Percentiles rank a stretch among this genome's conserved stretches.
These are phyloP conservation scores for Beauveria sp. DNA, from an alignment of 2,329 filamentous ascomycete genomes.

Conservation along the genomic window DNA sequence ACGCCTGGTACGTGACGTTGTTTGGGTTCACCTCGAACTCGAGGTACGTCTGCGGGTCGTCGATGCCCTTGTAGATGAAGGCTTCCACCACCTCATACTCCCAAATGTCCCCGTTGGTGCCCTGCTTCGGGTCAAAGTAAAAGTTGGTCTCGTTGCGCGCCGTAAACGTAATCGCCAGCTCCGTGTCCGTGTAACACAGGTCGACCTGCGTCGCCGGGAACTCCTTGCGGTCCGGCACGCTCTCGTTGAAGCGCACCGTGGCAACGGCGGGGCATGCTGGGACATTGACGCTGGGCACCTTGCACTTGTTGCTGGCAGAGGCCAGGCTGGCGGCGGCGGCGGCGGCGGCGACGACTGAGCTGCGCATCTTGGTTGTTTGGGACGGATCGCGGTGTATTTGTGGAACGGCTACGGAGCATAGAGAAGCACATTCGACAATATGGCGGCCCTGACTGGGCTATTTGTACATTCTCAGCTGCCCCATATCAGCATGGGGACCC, in stretches of 20 bases:
- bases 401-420: too few relatives aligned
- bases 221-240: constrained; percentile 31
- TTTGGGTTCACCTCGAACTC: constrained; percentile 45
- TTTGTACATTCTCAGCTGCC: too few relatives aligned
- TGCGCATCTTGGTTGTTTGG: neutral
- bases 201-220: constrained; percentile 39
- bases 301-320: constrained; percentile 8
- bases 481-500: too few relatives aligned
- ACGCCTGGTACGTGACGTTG: constrained; percentile 43
- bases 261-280: constrained; percentile 30
- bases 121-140: constrained; percentile 35
- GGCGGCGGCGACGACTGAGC: constrained; percentile 1
- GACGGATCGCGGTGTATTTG: neutral
- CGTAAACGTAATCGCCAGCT: constrained; percentile 35
- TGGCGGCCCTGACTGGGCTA: too few relatives aligned
- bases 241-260: constrained; percentile 31
- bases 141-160: constrained; percentile 39
- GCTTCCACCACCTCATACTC: constrained; percentile 44
- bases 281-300: constrained; percentile 25
- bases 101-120: constrained; percentile 40
- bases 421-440: too few relatives aligned
- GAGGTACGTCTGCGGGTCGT: constrained; percentile 40
- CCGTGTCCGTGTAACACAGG: constrained; percentile 36
- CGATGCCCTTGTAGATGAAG: constrained; percentile 38
- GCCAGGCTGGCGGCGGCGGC: constrained; percentile 7